phyloP scores from a whole-genome alignment of 2,329 filamentous ascomycete genomes.

The Exophiala aquamarina region DNA sequence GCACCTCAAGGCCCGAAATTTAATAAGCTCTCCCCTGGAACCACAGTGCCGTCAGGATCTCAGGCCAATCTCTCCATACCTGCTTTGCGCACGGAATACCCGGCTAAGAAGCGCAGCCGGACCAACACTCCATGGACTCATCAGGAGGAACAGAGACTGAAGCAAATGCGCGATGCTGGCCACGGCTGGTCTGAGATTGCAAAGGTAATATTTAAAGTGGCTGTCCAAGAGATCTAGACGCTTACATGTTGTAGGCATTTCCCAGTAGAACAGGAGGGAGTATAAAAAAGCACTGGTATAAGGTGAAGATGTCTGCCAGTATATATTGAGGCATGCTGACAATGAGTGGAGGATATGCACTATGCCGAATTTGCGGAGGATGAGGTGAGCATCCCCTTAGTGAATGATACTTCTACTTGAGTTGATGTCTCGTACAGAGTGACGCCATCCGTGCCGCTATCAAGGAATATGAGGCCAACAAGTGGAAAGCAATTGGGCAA shows the following conservation, averaged over 20 bases:
- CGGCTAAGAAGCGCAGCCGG: slow-evolving; percentile 74
- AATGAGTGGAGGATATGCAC: slow-evolving; percentile 78
- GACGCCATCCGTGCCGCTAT: slow-evolving; percentile 77
- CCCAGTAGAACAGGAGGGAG: slow-evolving; percentile 91
- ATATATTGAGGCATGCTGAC: background rate
- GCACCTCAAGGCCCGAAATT: too few species aligned
- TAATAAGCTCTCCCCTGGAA: too few species aligned
- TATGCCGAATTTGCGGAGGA: slow-evolving; percentile 98
- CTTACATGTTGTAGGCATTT: slow-evolving; percentile 66
- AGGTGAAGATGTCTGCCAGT: slow-evolving; percentile 55
- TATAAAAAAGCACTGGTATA: slow-evolving; percentile 99
- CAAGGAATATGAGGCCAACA: slow-evolving; percentile 97
- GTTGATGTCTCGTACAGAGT: too few species aligned
- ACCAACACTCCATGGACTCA: slow-evolving; percentile 99
- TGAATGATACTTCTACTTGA: too few species aligned
- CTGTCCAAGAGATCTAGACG: too few species aligned
- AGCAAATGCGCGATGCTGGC: slow-evolving; percentile 89
- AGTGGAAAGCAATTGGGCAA: slow-evolving; percentile 96
- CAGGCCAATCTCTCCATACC: slow-evolving; percentile 19
- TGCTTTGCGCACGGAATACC: slow-evolving; percentile 20
- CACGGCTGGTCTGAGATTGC: slow-evolving; percentile 98
- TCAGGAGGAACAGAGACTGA: slow-evolving; percentile 86
- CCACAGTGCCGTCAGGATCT: too few species aligned
- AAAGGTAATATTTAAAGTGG: slow-evolving; percentile 63
- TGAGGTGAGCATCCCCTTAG: too few species aligned